A percentile compares a stretch with the other conserved stretches of the same genome.
These are phyloP conservation scores for Nakataea oryzae DNA, from an alignment of 2,329 filamentous ascomycete species.

Conservation along the genomic window DNA sequence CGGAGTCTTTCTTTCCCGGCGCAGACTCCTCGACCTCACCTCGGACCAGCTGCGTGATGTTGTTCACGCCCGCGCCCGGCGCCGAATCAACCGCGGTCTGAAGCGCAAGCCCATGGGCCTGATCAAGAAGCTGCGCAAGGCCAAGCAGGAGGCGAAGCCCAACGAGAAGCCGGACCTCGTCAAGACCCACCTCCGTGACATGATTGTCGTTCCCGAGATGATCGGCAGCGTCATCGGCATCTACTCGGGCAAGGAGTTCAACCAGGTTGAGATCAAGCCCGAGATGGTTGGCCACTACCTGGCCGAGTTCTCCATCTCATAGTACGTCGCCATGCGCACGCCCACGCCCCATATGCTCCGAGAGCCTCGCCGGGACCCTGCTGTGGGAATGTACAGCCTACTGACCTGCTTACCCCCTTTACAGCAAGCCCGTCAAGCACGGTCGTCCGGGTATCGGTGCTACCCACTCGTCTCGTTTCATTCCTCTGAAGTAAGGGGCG, in stretches of 20 bases:
- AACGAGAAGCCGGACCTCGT: constrained; percentile 99
- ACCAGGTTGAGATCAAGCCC: constrained; percentile 99
- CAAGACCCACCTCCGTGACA: constrained; percentile 99
- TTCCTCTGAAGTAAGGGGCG: constrained; percentile 85
- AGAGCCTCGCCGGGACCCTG: background rate
- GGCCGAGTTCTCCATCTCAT: constrained; percentile 99
- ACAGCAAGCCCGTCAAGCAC: constrained; percentile 99
- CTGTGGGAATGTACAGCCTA: background rate
- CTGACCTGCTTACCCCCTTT: constrained; percentile 9
- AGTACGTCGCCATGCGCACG: constrained; percentile 54
- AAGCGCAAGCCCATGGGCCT: constrained; percentile 99
- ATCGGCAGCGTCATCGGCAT: constrained; percentile 97
- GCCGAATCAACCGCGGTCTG: constrained; percentile 98
- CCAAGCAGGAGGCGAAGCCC: constrained; percentile 96
- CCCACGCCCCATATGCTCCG: background rate
- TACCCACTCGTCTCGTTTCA: constrained; percentile 99
- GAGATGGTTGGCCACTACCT: constrained; percentile 99
- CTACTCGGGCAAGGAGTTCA: constrained; percentile 99
- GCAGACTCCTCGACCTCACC: constrained; percentile 93
- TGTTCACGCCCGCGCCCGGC: constrained; percentile 95
- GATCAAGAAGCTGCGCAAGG: constrained; percentile 99
- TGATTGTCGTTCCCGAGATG: constrained; percentile 99
- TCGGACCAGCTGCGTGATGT: constrained; percentile 99
- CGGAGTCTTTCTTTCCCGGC: background rate
- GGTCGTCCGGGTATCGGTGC: constrained; percentile 99